Evolutionary conservation across 2,329 filamentous ascomycete genomes (phyloP).

Genomic region (Diaporthe sp.): DNA sequence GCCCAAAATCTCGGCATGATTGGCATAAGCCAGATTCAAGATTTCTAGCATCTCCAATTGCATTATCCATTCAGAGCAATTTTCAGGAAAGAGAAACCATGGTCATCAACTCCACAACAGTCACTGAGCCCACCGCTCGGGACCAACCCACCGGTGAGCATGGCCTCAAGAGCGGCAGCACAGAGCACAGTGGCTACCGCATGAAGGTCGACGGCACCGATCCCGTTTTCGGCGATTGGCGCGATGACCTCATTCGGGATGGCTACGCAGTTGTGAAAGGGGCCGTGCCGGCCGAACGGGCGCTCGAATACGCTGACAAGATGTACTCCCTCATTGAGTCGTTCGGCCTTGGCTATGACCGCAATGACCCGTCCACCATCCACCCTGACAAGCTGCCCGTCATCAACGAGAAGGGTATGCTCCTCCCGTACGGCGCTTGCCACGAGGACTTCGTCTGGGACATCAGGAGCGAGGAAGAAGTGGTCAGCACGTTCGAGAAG

Average conservation of each 20-base stretch:
- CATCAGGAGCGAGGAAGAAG: slow-evolving; percentile 58
- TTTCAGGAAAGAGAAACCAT: not conserved
- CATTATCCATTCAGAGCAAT: not conserved
- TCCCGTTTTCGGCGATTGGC: slow-evolving; percentile 16
- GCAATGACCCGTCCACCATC: slow-evolving; percentile 35
- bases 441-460: slow-evolving; percentile 62
- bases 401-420: slow-evolving; percentile 61
- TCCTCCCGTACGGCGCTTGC: slow-evolving; percentile 55
- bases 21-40: not conserved
- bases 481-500: slow-evolving; percentile 57
- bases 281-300: slow-evolving; percentile 24
- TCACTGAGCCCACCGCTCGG: not conserved
- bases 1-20: not conserved
- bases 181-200: not conserved
- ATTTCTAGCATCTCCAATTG: not conserved
- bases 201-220: slow-evolving; percentile 25
- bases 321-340: slow-evolving; percentile 33
- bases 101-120: slow-evolving; percentile 15
- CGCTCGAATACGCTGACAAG: slow-evolving; percentile 33
- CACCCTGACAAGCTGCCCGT: slow-evolving; percentile 35
- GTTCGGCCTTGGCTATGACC: slow-evolving; percentile 33
- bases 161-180: not conserved
- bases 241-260: slow-evolving; percentile 38
- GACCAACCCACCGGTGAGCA: not conserved
- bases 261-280: slow-evolving; percentile 41